Base-by-base conservation (phyloP, 257 asterid genomes). In the Penstemon newberryi region DNA sequence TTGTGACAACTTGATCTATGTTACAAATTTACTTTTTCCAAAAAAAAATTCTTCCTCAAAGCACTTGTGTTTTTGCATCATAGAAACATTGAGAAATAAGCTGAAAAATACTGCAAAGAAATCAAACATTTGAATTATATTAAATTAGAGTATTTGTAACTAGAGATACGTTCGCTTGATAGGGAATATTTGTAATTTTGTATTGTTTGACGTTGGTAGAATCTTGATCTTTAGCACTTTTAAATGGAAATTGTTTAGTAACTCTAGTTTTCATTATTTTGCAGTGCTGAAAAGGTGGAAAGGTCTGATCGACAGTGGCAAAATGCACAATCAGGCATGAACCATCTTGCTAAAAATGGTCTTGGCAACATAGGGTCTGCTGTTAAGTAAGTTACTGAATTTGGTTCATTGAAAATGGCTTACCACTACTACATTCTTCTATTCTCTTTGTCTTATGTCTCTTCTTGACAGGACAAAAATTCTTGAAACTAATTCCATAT, bases 231-330 rank as follows among this genome's bases (percentile, higher is more conserved):
- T 25, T 2, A 42, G 38, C 7, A 61, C 2, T 15, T 13, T 11
- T 3, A 63, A 5, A 18, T 6, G 3, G 45, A 6, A 38, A 11
- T 56, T 39, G 38, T 4, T n/a, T 40, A 51, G 19, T 63, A 67
- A 57, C 19, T 44, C 40, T 38, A 11, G 58, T 51, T 11, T 65
- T 41, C 52, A 63, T 55, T 70, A 72, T 52, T 25, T 11, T 67
- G 58, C 73, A 89, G 92, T 71, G 66, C 76, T 62, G 77, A 74
- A 44, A 84, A 73, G 86, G 84, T 81, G 78, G 84, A 78, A 71
- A 56, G 11, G 38, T 79, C 84, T 43, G 60, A 76, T 60, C 86
- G 76, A 56, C 87, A 80, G 43, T 85, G 88, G 89, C 71, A 78
- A 52, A 69, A 67, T 73, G 82, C 84, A 65, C 78, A 66, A 74